Base-by-base conservation (phyloP, 345 rosid species). In the Eutrema yunnanense region DNA sequence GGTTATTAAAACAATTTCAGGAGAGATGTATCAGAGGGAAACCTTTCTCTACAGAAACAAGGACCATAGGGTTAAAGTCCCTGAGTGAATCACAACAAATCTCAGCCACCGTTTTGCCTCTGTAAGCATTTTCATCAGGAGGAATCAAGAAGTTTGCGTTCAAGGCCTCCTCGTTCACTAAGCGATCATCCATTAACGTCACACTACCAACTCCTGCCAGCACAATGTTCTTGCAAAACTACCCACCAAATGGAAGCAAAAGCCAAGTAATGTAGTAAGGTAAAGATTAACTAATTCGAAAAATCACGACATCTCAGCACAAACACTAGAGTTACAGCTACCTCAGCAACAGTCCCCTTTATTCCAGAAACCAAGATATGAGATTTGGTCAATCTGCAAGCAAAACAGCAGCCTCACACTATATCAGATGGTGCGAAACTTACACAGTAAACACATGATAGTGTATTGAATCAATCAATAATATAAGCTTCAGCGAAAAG, bases 151-250 rank as follows among this genome's bases (percentile, higher is more conserved):
- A 92, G 80, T 88, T 95, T 6, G 96, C 93, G 52, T 85, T 84
- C 65, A 85, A 65, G 36, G 86, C 79, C 42, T 84, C 87, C 73
- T 88, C 90, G 5, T 80, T 82, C 16, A 87, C 88, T 42, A 73
- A 53, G 10, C 96, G 79, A 70, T 88, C 90, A 80, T 95, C 99
- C 81, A 92, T 82, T 65, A 92, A 66, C 3, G 97, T 92, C 84
- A 95, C 67, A 73, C 90, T 86, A 32, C 99, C 96, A 56, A 95
- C 90, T 78, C 99, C 99, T 9, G 98, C 96, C 73, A 90, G 80
- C 3, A 92, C 99, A 72, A 95, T 85, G 81, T 95, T 95, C 85
- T 95, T 95, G 87, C 98, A 95, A 81, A 95, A 92, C 99, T 95
- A 81, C 50, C 19, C 81, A 68, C 27, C 56, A 47, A 10, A 62